Conservation (phyloP, 2,329 filamentous ascomycete species). For the Colletotrichum sp. region DNA sequence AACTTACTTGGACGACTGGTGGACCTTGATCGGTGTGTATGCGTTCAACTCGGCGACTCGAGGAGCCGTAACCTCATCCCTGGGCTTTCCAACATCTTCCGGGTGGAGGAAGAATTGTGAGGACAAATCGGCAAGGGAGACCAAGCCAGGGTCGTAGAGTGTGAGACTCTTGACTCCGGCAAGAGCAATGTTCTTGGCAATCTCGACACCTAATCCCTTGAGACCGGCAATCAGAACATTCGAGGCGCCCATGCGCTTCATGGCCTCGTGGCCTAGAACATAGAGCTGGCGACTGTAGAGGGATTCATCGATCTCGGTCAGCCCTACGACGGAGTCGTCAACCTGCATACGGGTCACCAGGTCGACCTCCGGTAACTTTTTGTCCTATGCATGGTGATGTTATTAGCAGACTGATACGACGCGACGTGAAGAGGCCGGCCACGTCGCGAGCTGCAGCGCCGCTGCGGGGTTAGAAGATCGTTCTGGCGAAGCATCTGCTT, state of each 20-base stretch:
- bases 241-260: conserved; percentile 98
- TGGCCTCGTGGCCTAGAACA: conserved; percentile 78
- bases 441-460: neutral
- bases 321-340: conserved; percentile 62
- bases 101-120: conserved; percentile 95
- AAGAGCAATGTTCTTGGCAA: conserved; percentile 98
- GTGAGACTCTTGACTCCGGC: conserved; percentile 98
- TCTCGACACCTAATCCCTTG: conserved; percentile 94
- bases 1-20: conserved; percentile 60
- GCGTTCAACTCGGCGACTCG: conserved; percentile 94
- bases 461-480: neutral
- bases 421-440: neutral
- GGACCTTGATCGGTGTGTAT: conserved; percentile 89
- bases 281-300: conserved; percentile 79
- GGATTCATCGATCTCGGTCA: conserved; percentile 72
- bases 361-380: conserved; percentile 63
- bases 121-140: conserved; percentile 86
- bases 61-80: conserved; percentile 85
- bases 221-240: conserved; percentile 92
- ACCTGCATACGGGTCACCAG: conserved; percentile 71
- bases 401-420: conserved; percentile 16
- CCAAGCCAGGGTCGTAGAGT: conserved; percentile 86
- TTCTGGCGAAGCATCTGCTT: neutral
- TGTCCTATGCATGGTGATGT: conserved; percentile 40
- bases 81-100: conserved; percentile 89